Evolutionary conservation across 768 basidiomycete species (phyloP), one percentile per base, ranked within the genome.

Genomic region (Russula griseocarnosa): DNA sequence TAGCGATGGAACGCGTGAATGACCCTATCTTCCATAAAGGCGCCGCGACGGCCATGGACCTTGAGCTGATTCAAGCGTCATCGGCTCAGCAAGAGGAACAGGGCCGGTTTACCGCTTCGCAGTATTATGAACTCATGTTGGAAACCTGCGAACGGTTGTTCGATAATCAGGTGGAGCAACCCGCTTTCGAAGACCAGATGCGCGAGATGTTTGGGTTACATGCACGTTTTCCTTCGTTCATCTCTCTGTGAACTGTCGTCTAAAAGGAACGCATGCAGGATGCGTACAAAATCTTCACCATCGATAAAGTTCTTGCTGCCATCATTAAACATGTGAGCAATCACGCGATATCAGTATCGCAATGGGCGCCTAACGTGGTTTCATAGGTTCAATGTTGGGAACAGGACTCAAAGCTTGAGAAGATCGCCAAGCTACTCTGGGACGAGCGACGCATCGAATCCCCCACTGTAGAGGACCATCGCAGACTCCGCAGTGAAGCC

Each of bases 81-180:
- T 62, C 61, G 30, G 69, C 67, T 55, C 54, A 70, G 16, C 69
- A 70, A 16, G 71, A 70, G 7, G 63, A 46, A 28, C 70, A 69
- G 16, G 66, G 59, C 1, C 62, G 72, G 26, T 74, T 81, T 22
- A 78, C 83, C 13, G 80, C 85, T 5, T 81, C 81, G 32, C 85
- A 90, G 68, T 91, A 85, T 69, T 98, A 98, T 69, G 86, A 87
- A 54, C 79, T 94, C 60, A 77, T 94, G 70, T 81, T 99, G 18
- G 90, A 88, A 63, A 86, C 90, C 4, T 92, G 91, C 72, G 97
- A 99, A 73, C 83, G 86, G 64, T 74, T 98, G 51, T 97, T 98
- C 68, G 95, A 95, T 71, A 90, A 89, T 67, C 92, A 97, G 72
- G 79, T 98, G 26, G 97, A 99, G 70, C 88, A 88, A 67, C 77